A percentile compares a stretch with the other conserved stretches of the same genome.
Conservation (phyloP, 2,329 filamentous ascomycete genomes). For the Penicillium griseofulvum region DNA sequence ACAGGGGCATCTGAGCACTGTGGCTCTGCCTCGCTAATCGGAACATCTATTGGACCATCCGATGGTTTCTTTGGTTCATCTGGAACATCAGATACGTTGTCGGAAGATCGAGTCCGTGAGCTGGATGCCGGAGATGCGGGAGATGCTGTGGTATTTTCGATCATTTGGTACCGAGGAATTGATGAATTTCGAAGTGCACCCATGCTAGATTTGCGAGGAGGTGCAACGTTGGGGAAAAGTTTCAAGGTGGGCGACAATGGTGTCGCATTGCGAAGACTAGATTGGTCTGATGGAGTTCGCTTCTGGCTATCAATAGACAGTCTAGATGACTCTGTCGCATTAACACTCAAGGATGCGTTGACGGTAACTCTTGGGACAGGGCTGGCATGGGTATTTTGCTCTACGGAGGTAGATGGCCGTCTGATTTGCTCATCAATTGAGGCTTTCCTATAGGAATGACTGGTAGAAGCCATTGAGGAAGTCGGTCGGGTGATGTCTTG, state of each 20-base stretch:
- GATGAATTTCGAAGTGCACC: slow-evolving; percentile 25
- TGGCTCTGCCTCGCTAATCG: not conserved
- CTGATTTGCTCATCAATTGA: slow-evolving; percentile 9
- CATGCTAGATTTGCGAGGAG: slow-evolving; percentile 33
- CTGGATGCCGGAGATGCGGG: not conserved
- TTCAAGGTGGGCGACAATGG: slow-evolving; percentile 26
- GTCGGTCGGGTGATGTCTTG: not conserved
- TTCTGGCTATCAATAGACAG: slow-evolving; percentile 3
- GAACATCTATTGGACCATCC: not conserved
- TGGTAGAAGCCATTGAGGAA: slow-evolving; percentile 10
- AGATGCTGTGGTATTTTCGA: slow-evolving; percentile 1
- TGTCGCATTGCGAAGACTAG: slow-evolving; percentile 11
- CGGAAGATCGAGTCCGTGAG: not conserved
- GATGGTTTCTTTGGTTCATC: not conserved
- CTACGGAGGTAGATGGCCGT: slow-evolving; percentile 10
- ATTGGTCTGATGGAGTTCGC: slow-evolving; percentile 2
- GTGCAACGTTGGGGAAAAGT: slow-evolving; percentile 34
- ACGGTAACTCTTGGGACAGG: not conserved
- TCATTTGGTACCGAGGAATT: slow-evolving; percentile 17
- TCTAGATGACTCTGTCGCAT: not conserved
- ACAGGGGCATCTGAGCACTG: not conserved
- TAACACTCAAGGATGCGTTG: not conserved
- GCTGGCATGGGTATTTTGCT: slow-evolving; percentile 1
- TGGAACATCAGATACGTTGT: not conserved
- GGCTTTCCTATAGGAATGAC: slow-evolving; percentile 5